phyloP scores from a whole-genome alignment of 805 yeast species.

The Suhomyces sp. region DNA sequence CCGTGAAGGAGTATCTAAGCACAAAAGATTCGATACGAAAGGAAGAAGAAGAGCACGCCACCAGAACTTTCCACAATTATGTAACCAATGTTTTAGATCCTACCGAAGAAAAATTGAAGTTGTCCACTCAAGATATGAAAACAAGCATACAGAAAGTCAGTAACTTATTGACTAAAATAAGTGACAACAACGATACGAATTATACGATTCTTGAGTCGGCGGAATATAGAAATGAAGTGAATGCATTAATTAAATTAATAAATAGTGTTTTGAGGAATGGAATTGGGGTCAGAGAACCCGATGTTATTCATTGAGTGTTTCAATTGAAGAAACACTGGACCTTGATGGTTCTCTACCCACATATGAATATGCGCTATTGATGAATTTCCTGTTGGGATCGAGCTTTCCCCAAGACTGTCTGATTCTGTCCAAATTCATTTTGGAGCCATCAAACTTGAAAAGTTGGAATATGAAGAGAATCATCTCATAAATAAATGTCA shows the following conservation, averaged over 20 bases:
- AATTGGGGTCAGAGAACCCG: not conserved
- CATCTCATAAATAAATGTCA: constrained; percentile 34
- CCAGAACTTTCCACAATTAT: constrained; percentile 12
- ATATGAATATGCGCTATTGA: constrained; percentile 33
- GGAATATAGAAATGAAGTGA: constrained; percentile 16
- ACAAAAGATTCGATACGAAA: constrained; percentile 17
- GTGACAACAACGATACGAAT: not conserved
- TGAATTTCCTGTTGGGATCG: constrained; percentile 39
- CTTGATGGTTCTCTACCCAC: constrained; percentile 20
- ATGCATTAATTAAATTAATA: constrained; percentile 13
- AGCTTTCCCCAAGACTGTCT: constrained; percentile 36
- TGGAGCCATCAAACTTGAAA: constrained; percentile 38
- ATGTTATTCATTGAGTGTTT: not conserved
- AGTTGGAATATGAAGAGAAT: constrained; percentile 29
- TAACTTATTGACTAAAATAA: not conserved
- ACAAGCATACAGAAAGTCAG: constrained; percentile 6
- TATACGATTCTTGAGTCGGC: constrained; percentile 6
- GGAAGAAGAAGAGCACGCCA: constrained; percentile 13
- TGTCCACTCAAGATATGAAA: constrained; percentile 11
- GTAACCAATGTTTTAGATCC: constrained; percentile 11
- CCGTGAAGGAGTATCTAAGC: constrained; percentile 30
- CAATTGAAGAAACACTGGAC: constrained; percentile 11
- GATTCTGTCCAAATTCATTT: constrained; percentile 43
- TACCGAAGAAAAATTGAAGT: constrained; percentile 11
- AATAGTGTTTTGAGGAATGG: constrained; percentile 9